Evolutionary conservation across 1,284 basidiomycete genomes (phyloP).

Genomic region (Ganoderma sinense): DNA sequence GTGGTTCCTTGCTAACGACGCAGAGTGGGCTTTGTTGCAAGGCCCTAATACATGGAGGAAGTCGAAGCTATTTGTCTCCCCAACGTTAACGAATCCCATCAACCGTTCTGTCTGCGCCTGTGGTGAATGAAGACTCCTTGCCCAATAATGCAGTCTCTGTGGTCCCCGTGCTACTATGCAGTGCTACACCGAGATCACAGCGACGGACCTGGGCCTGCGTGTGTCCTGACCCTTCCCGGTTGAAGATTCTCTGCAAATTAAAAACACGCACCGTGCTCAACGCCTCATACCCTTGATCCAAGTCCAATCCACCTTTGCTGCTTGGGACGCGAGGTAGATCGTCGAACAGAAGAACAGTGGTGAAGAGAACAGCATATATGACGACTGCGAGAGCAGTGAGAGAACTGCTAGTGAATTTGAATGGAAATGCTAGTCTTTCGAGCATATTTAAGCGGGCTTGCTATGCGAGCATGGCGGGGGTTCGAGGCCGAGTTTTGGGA

Average conservation of each 20-base stretch:
- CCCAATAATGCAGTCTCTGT: too few species aligned
- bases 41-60: too few species aligned
- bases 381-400: constrained; percentile 59
- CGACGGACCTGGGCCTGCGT: too few species aligned
- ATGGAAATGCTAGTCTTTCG: constrained; percentile 23
- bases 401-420: constrained; percentile 44
- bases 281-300: constrained; percentile 67
- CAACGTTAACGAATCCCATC: too few species aligned
- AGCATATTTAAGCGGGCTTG: background rate
- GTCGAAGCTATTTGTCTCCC: too few species aligned
- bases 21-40: too few species aligned
- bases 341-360: constrained; percentile 62
- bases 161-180: too few species aligned
- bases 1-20: too few species aligned
- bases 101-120: too few species aligned
- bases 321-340: constrained; percentile 56
- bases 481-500: background rate
- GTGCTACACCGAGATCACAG: too few species aligned
- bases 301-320: constrained; percentile 57
- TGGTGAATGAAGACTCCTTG: too few species aligned
- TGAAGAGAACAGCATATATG: constrained; percentile 61
- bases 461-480: background rate
- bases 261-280: constrained; percentile 57
- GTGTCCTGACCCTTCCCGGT: background rate
- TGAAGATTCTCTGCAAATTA: background rate